Evolutionary conservation across 768 basidiomycete species (phyloP).

Genomic region (Lactifluus piperatus): DNA sequence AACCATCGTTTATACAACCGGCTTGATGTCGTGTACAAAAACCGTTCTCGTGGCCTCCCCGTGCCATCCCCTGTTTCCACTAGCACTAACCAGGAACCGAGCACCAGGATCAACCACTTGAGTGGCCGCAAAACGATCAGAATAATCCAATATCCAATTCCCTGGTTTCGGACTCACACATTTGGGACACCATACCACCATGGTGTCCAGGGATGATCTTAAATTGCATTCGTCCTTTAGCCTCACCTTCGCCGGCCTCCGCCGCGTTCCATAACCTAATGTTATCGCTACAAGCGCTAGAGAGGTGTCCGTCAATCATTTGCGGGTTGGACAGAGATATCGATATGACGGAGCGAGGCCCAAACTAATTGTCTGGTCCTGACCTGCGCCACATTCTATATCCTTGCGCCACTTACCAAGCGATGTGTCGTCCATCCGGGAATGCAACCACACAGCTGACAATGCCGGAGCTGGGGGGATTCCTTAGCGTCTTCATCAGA

Average conservation of each 20-base stretch:
- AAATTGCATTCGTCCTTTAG: slow-evolving; percentile 67
- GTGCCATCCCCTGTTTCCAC: slow-evolving; percentile 91
- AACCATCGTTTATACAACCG: slow-evolving; percentile 5
- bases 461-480: slow-evolving; percentile 81
- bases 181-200: slow-evolving; percentile 87
- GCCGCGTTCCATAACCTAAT: slow-evolving; percentile 89
- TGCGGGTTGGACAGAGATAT: not conserved
- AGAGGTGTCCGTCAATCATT: slow-evolving; percentile 8
- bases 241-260: slow-evolving; percentile 63
- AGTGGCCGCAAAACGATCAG: not conserved
- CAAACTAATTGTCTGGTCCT: slow-evolving; percentile 1
- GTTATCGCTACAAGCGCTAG: slow-evolving; percentile 86
- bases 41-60: slow-evolving; percentile 87
- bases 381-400: not conserved
- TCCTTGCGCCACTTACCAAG: slow-evolving; percentile 51
- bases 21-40: slow-evolving; percentile 82
- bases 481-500: slow-evolving; percentile 72
- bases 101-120: slow-evolving; percentile 81
- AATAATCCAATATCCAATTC: slow-evolving; percentile 19
- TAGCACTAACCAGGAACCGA: slow-evolving; percentile 82
- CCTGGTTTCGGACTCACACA: slow-evolving; percentile 53
- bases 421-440: slow-evolving; percentile 86
- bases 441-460: slow-evolving; percentile 89
- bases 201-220: slow-evolving; percentile 96
- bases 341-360: not conserved